Evolutionary conservation across 805 yeast genomes (phyloP), one percentile per base, ranked within the genome.

Genomic region (Sugiyamaella floridensis): DNA sequence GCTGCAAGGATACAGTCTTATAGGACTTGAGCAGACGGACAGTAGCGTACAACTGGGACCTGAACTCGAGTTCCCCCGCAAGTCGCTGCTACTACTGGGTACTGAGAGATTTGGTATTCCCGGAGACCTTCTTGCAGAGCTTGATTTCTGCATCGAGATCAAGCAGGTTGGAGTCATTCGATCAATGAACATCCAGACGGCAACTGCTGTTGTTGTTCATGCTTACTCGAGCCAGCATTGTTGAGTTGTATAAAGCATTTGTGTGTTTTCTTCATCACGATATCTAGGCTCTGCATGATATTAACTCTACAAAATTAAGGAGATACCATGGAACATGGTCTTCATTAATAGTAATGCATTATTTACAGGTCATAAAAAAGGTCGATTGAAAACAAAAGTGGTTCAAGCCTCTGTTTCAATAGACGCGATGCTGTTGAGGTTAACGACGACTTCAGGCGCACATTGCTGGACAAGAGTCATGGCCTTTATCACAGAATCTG

Each of bases 181-280:
- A 59, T 89, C 97, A 1, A 90, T 90, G 98, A 90, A 90, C 63
- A 90, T 90, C 56, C 98, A 90, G 70, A 90, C 97, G 0, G 98
- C 97, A 0, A 83, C 97, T 0, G 98, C 97, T 0, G 89, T 90
- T 18, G 80, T 90, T 49, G 96, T 89, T 6, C 95, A 90, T 68
- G 93, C 97, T 0, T 90, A 92, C 62, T 82, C 95, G 0, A 66
- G 76, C 16, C 87, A 83, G 62, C 84, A 83, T 60, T 81, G 85
- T 63, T 59, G 45, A 37, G 18, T 40, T 32, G 11, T 26, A 12
- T 37, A 20, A 8, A 48, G 15, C 41, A 28, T 18, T 18, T 22
- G 19, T 20, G 32, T 12, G 42, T 8, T 37, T 26, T 45, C 26
- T 45, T 37, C 10, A 6, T 22, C 3, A 22, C n/a, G n/a, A n/a